Conservation (phyloP, 225 moss, liverwort and hornwort species). For the Physcomitrellopsis africana region DNA sequence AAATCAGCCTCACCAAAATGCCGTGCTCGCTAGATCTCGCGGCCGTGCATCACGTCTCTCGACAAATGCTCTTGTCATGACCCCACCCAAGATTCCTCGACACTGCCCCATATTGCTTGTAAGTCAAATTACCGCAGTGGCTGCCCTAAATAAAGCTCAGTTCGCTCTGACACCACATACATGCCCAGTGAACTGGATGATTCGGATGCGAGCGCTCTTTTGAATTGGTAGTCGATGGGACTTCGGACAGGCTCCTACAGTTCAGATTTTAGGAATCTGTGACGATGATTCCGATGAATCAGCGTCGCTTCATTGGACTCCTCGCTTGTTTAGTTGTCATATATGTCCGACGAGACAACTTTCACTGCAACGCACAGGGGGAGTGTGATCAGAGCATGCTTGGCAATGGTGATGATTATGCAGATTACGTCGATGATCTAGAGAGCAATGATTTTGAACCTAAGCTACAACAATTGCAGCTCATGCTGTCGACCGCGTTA, state of each 20-base stretch:
- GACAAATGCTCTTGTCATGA: conserved; percentile 23
- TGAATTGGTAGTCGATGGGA: too few relatives aligned
- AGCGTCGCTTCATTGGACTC: neutral
- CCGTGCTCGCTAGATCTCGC: neutral
- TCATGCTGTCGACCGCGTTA: neutral
- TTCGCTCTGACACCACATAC: neutral
- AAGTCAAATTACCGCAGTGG: neutral
- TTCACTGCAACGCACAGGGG: neutral
- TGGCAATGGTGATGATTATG: neutral
- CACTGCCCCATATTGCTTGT: conserved; percentile 2
- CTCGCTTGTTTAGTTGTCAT: neutral
- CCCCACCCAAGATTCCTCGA: neutral
- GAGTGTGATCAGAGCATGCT: neutral
- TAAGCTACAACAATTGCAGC: neutral
- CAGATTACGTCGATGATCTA: neutral
- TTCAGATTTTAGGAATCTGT: neutral
- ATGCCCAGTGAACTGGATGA: too few relatives aligned
- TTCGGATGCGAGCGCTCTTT: too few relatives aligned
- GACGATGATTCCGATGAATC: neutral
- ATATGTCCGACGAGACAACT: too few relatives aligned
- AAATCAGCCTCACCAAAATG: neutral
- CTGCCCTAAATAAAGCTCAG: neutral
- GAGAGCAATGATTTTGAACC: neutral
- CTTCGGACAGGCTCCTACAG: too few relatives aligned
- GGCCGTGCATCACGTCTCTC: neutral